These are phyloP conservation scores for Effrenium voratum DNA, from an alignment of 73 alveolate species.

Conservation along the genomic window DNA sequence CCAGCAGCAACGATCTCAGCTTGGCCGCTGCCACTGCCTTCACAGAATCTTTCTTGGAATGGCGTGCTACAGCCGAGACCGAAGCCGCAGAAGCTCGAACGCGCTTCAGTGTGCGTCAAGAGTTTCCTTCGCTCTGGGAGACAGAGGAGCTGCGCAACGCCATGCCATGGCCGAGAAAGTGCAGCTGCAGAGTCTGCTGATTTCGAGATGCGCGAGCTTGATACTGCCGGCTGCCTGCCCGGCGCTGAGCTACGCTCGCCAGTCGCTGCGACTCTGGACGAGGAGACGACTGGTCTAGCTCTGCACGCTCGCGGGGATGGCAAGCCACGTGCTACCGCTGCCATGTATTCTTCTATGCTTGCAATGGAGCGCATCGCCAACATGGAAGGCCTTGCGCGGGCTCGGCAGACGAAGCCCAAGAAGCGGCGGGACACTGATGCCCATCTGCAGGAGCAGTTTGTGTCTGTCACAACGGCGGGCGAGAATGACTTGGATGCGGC, in stretches of 20 bases:
- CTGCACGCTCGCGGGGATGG: too few species aligned
- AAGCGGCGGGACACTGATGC: neutral
- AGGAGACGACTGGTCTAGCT: too few species aligned
- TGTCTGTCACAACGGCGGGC: neutral
- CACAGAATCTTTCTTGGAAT: constrained; percentile 15
- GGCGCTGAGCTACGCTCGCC: too few species aligned
- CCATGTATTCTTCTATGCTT: neutral
- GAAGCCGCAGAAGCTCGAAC: neutral
- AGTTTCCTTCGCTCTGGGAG: constrained; percentile 49
- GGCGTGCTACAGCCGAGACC: neutral
- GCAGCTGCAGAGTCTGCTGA: too few species aligned
- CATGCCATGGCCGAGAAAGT: too few species aligned
- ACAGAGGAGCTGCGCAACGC: constrained; percentile 25
- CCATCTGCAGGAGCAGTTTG: neutral
- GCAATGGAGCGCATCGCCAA: neutral
- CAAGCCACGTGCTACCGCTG: neutral
- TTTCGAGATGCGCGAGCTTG: too few species aligned
- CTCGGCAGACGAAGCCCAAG: constrained; percentile 7
- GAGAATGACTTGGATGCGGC: too few species aligned
- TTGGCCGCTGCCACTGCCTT: constrained; percentile 46
- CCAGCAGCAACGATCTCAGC: too few species aligned
- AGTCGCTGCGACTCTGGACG: too few species aligned
- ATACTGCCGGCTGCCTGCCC: too few species aligned
- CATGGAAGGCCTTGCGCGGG: constrained; percentile 24
- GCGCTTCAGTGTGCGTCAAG: neutral